Evolutionary conservation across 2,329 filamentous ascomycete genomes (phyloP), one percentile per base, ranked within the genome.

Genomic region (Fusarium clavum): DNA sequence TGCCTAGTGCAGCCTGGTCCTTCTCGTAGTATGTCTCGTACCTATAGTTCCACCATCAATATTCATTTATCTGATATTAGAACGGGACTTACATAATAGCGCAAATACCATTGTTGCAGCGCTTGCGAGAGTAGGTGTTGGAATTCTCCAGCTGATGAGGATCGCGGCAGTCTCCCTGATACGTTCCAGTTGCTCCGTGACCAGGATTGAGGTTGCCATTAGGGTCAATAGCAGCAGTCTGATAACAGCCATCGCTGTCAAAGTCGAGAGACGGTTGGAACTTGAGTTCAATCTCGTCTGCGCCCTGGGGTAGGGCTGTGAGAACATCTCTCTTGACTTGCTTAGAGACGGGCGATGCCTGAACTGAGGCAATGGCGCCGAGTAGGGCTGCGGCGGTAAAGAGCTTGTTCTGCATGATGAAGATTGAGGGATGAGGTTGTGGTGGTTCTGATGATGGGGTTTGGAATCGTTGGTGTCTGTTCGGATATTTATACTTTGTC

Each of bases 21-120:
- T 85, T 84, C 49, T 83, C 83, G 56, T 81, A 79, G 69, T 83
- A 84, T 76, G 81, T 80, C 54, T 76, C 75, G 47, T 72, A 72
- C 70, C 70, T 72, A 14, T 3, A 12, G 29, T 14, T 18, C 2
- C 2, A 22, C 4, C 8, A 13, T 70, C 1, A n/a, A n/a, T n/a
- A n/a, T n/a, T n/a, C n/a, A n/a, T n/a, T n/a, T n/a, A n/a, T n/a
- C n/a, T n/a, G n/a, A n/a, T n/a, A n/a, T n/a, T n/a, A n/a, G n/a
- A n/a, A n/a, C n/a, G n/a, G n/a, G n/a, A 40, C 63, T 49, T 70
- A 76, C 77, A 79, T 78, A 32, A 73, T 57, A n/a, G 76, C 77
- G 29, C 78, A 79, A 55, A 70, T 73, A 8, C 76, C 77, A 47
- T 79, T 79, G 67, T 79, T 79, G 41, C 78, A 79, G 9, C 77